A percentile compares a stretch with the other conserved stretches of the same genome.
Evolutionary conservation across 73 alveolate genomes (phyloP).

Genomic region (Uronychia setigera): DNA sequence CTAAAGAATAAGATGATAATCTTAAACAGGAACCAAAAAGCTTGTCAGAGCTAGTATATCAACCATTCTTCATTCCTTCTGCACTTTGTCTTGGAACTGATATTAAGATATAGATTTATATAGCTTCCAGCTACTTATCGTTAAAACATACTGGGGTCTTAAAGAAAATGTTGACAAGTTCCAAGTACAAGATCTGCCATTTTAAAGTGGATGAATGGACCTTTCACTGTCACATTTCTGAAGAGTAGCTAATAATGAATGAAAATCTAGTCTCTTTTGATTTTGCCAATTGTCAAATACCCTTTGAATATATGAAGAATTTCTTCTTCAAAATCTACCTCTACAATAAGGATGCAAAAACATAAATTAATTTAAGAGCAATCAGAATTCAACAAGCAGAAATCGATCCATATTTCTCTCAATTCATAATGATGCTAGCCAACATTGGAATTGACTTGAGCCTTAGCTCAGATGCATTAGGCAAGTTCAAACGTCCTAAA

Average conservation of each 20-base stretch:
- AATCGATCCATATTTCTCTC: not conserved
- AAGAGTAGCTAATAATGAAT: not conserved
- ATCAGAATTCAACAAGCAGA: not conserved
- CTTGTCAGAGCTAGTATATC: too few relatives aligned
- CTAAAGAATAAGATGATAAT: not conserved
- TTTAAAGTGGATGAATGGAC: not conserved
- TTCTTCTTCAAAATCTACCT: not conserved
- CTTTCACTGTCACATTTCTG: not conserved
- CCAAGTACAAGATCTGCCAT: not conserved
- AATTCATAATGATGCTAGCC: not conserved
- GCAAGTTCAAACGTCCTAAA: too few relatives aligned
- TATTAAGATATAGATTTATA: too few relatives aligned
- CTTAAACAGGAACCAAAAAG: too few relatives aligned
- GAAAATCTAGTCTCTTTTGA: too few relatives aligned
- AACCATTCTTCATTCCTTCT: too few relatives aligned
- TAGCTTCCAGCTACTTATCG: not conserved
- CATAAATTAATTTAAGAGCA: too few relatives aligned
- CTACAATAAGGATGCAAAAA: too few relatives aligned
- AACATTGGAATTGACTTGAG: not conserved
- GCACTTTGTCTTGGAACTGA: too few relatives aligned
- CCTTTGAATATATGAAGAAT: not conserved
- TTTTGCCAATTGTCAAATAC: not conserved
- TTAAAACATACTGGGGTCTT: not conserved
- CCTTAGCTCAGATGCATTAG: not conserved
- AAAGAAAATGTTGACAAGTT: not conserved